phyloP scores from a whole-genome alignment of 2,329 filamentous ascomycete species.

The Botrytis fabae region DNA sequence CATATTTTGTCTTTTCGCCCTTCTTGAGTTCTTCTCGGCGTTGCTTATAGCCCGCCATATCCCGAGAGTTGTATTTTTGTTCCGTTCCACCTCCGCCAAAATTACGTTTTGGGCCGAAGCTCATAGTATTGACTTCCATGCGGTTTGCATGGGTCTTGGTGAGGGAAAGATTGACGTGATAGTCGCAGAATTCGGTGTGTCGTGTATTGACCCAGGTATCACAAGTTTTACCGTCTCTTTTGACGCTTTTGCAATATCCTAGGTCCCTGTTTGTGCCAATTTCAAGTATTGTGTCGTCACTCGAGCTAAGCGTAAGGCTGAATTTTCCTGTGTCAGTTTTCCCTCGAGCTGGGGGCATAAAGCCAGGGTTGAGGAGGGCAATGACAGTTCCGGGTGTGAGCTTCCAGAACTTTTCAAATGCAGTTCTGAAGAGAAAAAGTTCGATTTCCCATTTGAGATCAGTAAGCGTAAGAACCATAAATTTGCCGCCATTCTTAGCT shows the following conservation, averaged over 20 bases:
- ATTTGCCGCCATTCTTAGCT: conserved; percentile 66
- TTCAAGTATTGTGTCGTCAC: conserved; percentile 86
- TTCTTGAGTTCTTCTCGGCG: conserved; percentile 31
- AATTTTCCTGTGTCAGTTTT: conserved; percentile 80
- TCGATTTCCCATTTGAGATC: conserved; percentile 91
- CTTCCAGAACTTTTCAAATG: conserved; percentile 92
- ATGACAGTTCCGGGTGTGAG: conserved; percentile 87
- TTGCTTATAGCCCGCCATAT: conserved; percentile 33
- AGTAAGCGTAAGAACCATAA: conserved; percentile 86
- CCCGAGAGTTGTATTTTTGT: conserved; percentile 32
- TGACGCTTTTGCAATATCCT: conserved; percentile 81
- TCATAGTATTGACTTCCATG: conserved; percentile 77
- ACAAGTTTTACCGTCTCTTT: conserved; percentile 81
- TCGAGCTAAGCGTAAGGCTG: conserved; percentile 79
- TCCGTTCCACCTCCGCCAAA: conserved; percentile 40
- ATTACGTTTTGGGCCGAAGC: conserved; percentile 44
- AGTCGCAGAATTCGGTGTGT: conserved; percentile 90
- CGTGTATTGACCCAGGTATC: conserved; percentile 83
- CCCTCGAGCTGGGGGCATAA: conserved; percentile 81
- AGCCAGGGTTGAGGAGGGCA: conserved; percentile 85
- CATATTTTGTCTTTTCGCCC: conserved; percentile 49
- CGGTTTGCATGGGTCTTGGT: conserved; percentile 66
- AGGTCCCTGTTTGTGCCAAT: conserved; percentile 82
- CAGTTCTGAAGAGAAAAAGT: conserved; percentile 86
- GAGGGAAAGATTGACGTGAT: conserved; percentile 81